These are phyloP conservation scores for Aquilaria agallochum DNA, from an alignment of 441 rosid genomes.

Conservation along the genomic window DNA sequence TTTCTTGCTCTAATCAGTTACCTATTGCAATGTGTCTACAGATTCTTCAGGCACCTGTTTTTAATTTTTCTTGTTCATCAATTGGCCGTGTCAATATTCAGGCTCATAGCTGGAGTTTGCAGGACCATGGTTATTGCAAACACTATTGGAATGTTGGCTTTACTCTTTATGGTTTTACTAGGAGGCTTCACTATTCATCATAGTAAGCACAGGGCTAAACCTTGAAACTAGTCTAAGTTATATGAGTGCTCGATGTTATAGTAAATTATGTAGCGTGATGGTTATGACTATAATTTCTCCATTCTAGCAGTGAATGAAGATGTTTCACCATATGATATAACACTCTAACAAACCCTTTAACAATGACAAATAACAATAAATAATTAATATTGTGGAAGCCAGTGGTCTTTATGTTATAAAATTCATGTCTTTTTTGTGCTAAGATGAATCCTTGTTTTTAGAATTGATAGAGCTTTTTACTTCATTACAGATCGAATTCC, in stretches of 20 bases:
- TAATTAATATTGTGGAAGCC: neutral
- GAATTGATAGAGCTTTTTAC: neutral
- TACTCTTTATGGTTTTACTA: conserved; percentile 54
- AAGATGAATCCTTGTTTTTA: too few species aligned
- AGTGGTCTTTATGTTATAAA: too few species aligned
- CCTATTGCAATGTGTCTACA: conserved; percentile 12
- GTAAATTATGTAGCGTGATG: too few species aligned
- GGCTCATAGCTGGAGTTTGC: conserved; percentile 61
- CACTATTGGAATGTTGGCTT: conserved; percentile 54
- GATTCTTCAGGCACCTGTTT: conserved; percentile 68
- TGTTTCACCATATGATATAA: too few species aligned
- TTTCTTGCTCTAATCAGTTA: too few species aligned
- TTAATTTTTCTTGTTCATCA: conserved; percentile 62
- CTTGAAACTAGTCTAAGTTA: too few species aligned
- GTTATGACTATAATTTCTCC: too few species aligned
- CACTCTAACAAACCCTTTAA: neutral
- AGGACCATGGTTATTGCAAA: conserved; percentile 71
- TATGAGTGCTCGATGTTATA: too few species aligned
- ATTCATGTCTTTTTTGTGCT: too few species aligned
- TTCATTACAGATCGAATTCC: conserved; percentile 49
- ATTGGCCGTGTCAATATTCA: conserved; percentile 66
- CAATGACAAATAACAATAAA: neutral
- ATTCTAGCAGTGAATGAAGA: too few species aligned
- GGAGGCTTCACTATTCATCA: conserved; percentile 74
- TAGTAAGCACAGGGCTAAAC: conserved; percentile 20